Conservation (phyloP, 306 rosid species). For the Gastrolobium bilobum region DNA sequence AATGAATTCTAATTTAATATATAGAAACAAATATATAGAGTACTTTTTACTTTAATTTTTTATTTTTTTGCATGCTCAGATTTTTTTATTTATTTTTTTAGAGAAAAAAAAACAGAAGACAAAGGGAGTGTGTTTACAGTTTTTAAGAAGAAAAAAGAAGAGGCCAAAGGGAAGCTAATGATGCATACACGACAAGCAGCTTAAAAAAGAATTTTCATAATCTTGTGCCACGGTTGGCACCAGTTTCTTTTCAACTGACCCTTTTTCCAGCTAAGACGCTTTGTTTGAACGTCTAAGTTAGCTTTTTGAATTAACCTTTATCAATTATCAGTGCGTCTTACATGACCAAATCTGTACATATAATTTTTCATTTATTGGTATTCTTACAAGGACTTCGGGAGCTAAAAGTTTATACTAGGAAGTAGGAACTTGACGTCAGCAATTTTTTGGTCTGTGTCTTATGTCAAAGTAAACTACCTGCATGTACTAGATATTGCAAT, state of each 20-base stretch:
- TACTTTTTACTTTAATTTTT: too few species aligned
- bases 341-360: neutral
- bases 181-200: constrained; percentile 47
- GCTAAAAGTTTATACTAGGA: neutral
- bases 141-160: constrained; percentile 19
- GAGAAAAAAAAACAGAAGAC: too few species aligned
- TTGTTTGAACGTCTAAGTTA: constrained; percentile 45
- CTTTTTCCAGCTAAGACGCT: constrained; percentile 57
- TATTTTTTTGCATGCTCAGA: too few species aligned
- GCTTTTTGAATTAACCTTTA: constrained; percentile 43
- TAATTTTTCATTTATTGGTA: constrained; percentile 39
- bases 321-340: constrained; percentile 37
- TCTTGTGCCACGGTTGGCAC: constrained; percentile 42
- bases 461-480: neutral
- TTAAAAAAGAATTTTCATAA: constrained; percentile 27
- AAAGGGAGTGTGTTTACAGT: neutral
- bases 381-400: neutral
- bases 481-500: neutral
- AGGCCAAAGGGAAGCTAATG: constrained; percentile 45
- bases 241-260: constrained; percentile 23
- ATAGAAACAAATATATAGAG: too few species aligned
- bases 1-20: too few species aligned
- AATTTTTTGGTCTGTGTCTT: neutral
- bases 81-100: too few species aligned
- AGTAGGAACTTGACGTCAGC: neutral